Base-by-base conservation (phyloP, 2,329 filamentous ascomycete genomes). In the Leptodontidium sp. region DNA sequence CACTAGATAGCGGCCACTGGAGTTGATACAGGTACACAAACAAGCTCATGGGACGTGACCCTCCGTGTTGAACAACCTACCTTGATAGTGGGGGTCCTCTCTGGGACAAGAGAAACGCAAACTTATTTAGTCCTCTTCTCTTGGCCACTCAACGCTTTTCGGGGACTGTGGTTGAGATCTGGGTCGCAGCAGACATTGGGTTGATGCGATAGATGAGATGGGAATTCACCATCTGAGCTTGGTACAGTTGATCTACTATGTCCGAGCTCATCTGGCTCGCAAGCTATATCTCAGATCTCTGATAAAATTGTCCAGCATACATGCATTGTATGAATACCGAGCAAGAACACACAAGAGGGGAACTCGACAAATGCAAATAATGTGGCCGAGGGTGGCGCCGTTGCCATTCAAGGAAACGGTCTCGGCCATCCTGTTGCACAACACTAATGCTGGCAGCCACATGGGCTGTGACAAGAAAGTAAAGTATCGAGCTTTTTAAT, bases 301-400 rank as follows among this genome's bases (percentile, higher is more conserved):
- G 32, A 40, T 40, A 40, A 6, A 40, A 9, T 12, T 7, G 2
- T 40, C 38, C 8, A 40, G 38, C 38, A 40, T 40, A 17, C n/a
- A 50, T 4, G 29, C 29, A 21, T 50, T 2, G 9, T 24, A 50
- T 24, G 6, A 50, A 17, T 7, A 9, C n/a, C 12, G 29, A 6
- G 29, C 47, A 9, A n/a, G 9, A 50, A 21, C 6, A 12, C 14
- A 26, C 14, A 26, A 1, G 2, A 17, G 11, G 21, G 7, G 4
- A 43, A 3, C 43, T 24, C 38, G 11, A 29, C n/a, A 59, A 59
- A 38, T 45, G 21, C 35, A 45, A 40, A 8, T 21, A 43, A 29
- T 59, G 35, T 45, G 57, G 57, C 57, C 57, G 57, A 59, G 35
- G 57, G 35, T 43, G 57, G 35, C 57, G 57, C 57, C 57, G 57